These are phyloP conservation scores for Elasticomyces elasticus DNA, from an alignment of 495 filamentous ascomycete species.

Conservation along the genomic window DNA sequence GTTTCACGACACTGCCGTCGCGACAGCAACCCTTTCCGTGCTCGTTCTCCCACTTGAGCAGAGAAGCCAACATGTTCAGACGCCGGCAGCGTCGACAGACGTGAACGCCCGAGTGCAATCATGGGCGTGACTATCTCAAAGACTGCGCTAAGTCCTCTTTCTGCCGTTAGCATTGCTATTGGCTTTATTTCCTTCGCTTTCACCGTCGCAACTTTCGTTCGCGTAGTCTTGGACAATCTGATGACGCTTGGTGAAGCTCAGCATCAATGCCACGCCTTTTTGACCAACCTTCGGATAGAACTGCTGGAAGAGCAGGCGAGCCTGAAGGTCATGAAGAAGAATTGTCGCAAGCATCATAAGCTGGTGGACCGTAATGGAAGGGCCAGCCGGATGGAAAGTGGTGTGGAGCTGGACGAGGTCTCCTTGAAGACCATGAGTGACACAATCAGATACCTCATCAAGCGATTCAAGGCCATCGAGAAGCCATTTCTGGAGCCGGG, in stretches of 20 bases:
- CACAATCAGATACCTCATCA: conserved; percentile 19
- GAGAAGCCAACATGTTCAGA: too few species aligned
- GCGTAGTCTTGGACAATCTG: conserved; percentile 25
- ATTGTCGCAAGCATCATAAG: not conserved
- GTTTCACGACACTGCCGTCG: too few species aligned
- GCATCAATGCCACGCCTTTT: conserved; percentile 22
- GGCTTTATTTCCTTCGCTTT: conserved; percentile 28
- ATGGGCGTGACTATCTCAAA: conserved; percentile 26
- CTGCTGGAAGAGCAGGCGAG: conserved; percentile 25
- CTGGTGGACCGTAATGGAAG: conserved; percentile 1
- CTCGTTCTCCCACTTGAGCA: too few species aligned
- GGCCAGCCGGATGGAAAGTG: not conserved
- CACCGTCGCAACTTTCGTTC: conserved; percentile 26
- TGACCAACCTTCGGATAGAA: conserved; percentile 26
- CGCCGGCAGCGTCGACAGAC: too few species aligned
- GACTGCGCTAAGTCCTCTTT: conserved; percentile 18
- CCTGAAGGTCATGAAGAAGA: conserved; percentile 17
- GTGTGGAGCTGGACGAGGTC: conserved; percentile 13
- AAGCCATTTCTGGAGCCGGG: conserved; percentile 23
- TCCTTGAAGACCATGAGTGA: conserved; percentile 20
- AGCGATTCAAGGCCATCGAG: conserved; percentile 22
- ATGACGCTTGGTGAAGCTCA: conserved; percentile 21
- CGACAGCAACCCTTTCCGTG: too few species aligned
- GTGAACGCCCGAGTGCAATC: too few species aligned
- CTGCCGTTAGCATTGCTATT: conserved; percentile 20